Percentiles rank a stretch among this genome's conserved stretches.
phyloP scores from a whole-genome alignment of 805 yeast genomes.

The Candida berthetii region DNA sequence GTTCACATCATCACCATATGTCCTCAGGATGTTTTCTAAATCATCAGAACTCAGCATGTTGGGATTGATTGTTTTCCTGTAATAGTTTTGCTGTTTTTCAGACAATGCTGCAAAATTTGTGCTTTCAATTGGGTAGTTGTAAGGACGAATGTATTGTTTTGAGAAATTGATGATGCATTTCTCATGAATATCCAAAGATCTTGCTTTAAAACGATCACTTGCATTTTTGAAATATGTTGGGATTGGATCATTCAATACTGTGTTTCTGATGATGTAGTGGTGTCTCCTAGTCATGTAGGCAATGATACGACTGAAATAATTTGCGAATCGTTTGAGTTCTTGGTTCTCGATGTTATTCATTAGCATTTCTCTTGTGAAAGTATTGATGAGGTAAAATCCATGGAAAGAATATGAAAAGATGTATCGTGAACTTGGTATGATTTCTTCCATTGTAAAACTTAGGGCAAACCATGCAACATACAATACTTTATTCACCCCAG shows the following conservation, averaged over 20 bases:
- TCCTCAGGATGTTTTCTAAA: neutral
- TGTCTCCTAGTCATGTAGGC: conserved; percentile 15
- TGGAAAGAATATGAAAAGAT: conserved; percentile 14
- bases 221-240: conserved; percentile 5
- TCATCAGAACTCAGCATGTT: neutral
- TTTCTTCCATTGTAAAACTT: conserved; percentile 9
- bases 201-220: conserved; percentile 11
- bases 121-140: conserved; percentile 15
- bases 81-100: conserved; percentile 1
- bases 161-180: conserved; percentile 10
- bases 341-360: conserved; percentile 1
- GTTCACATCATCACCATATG: no score
- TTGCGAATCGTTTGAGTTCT: conserved; percentile 7
- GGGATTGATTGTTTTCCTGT: neutral
- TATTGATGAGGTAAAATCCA: conserved; percentile 12
- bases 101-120: conserved; percentile 1
- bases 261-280: conserved; percentile 10
- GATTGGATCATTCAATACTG: conserved; percentile 14
- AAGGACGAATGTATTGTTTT: conserved; percentile 8
- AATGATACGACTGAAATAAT: conserved; percentile 14
- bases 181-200: conserved; percentile 16
- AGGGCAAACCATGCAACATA: conserved; percentile 12
- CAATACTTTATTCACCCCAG: conserved; percentile 8
- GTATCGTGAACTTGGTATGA: conserved; percentile 11
- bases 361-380: conserved; percentile 7